Base-by-base conservation (phyloP, 441 rosid genomes). In the Mallotus repandus region DNA sequence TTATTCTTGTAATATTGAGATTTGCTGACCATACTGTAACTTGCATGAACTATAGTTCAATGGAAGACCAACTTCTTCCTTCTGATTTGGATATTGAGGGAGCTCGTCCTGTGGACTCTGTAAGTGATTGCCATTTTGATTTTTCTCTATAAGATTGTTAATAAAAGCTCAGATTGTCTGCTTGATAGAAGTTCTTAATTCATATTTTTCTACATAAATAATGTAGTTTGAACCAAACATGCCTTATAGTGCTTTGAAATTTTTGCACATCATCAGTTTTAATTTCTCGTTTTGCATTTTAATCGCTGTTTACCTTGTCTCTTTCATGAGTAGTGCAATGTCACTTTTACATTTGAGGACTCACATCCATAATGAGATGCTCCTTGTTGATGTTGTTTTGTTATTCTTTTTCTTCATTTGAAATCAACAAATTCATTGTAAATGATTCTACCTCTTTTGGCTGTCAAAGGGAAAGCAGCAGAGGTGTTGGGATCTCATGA, bases 11-110 rank as follows among this genome's bases (percentile, higher is more conserved):
- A 25, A 50, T 57, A 22, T 53, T 67, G 69, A 60, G 60, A 74
- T 66, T 63, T 13, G 38, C 56, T 74, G 76, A 67, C 68, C 54
- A 15, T 69, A 71, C 22, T 52, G 46, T 74, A 74, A 21, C 53
- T 62, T 59, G 69, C 76, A 12, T 65, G 61, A 78, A 60, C 59
- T 81, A 81, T 82, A 92, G 97, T 72, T 81, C 92, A 72, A 55
- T 84, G 81, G 94, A 86, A 84, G 94, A 92, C 70, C 79, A 89
- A 56, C 88, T 92, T 79, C 87, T 89, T 69, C 68, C 76, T 56
- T 69, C 29, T 11, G 77, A 81, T 55, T 73, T 60, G 49, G 89
- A 87, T 57, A 77, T 82, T n/a, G 91, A 86, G 75, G 89, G 82
- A 80, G 81, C 71, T 71, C 77, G 66, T 76, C 77, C 69, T 68